Percentiles rank a stretch among this genome's conserved stretches.
Conservation (phyloP, 306 rosid genomes). For the Lupinus albus region DNA sequence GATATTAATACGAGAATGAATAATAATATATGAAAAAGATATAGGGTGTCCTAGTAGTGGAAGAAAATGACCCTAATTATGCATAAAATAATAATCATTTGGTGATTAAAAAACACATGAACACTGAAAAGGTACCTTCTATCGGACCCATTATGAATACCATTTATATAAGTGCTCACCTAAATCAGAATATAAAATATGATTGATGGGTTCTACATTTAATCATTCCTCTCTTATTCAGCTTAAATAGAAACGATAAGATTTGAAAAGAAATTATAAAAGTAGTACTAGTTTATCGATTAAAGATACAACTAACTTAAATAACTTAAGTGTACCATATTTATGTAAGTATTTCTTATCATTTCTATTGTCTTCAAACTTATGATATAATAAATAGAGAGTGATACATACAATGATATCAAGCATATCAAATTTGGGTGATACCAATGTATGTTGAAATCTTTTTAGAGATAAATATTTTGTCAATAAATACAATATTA, state of each 20-base stretch:
- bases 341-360: too few relatives aligned
- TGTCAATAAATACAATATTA: too few relatives aligned
- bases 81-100: too few relatives aligned
- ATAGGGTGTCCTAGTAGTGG: conserved; percentile 35
- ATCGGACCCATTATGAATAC: conserved; percentile 58
- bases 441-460: too few relatives aligned
- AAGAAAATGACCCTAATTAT: conserved; percentile 38
- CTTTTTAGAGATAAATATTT: too few relatives aligned
- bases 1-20: conserved; percentile 43
- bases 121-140: conserved; percentile 54
- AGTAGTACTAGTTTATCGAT: too few relatives aligned
- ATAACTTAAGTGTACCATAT: too few relatives aligned
- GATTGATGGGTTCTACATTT: conserved; percentile 77
- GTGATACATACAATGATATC: conserved; percentile 39
- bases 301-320: too few relatives aligned
- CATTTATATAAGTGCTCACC: conserved; percentile 67
- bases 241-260: conserved; percentile 38
- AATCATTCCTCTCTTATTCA: conserved; percentile 58
- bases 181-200: conserved; percentile 49
- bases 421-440: conserved; percentile 63
- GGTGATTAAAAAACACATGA: too few relatives aligned
- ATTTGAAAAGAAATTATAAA: conserved; percentile 13
- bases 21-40: conserved; percentile 42
- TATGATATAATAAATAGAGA: conserved; percentile 42
- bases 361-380: conserved; percentile 33